Evolutionary conservation across 257 asterid species (phyloP).

Genomic region (Plantago ovata): DNA sequence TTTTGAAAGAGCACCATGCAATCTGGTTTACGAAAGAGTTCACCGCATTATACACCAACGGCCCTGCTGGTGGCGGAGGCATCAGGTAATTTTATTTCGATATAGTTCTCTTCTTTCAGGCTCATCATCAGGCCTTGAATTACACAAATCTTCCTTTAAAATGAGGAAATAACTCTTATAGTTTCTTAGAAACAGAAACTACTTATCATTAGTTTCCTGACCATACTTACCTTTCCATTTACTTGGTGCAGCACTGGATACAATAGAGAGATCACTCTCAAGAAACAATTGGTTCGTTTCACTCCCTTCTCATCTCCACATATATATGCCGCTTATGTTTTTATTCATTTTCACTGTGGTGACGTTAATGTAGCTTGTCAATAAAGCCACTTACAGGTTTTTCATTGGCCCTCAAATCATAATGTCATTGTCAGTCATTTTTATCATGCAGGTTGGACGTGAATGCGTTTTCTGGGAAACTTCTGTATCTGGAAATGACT

Average conservation of each 20-base stretch:
- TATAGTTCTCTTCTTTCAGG: not conserved
- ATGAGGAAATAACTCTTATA: not conserved
- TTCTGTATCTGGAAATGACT: conserved; percentile 36
- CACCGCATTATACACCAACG: conserved; percentile 92
- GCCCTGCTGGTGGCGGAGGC: conserved; percentile 99
- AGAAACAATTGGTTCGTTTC: conserved; percentile 64
- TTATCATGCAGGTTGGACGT: conserved; percentile 56
- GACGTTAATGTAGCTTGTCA: conserved; percentile 1
- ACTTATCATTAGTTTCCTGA: not conserved
- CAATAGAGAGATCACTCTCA: conserved; percentile 78
- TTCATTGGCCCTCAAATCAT: not conserved
- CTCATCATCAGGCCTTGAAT: conserved; percentile 28
- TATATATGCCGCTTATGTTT: not conserved
- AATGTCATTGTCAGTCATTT: conserved; percentile 14
- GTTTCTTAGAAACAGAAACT: not conserved
- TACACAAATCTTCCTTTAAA: not conserved
- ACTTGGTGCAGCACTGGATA: conserved; percentile 81
- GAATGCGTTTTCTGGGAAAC: conserved; percentile 66
- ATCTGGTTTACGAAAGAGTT: conserved; percentile 69
- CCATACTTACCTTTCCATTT: conserved; percentile 14
- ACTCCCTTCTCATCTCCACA: not conserved
- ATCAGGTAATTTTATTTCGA: conserved; percentile 48
- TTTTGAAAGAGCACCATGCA: conserved; percentile 82
- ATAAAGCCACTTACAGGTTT: conserved; percentile 1
- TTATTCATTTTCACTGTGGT: not conserved